Percentiles rank a stretch among this genome's conserved stretches.
Evolutionary conservation across 2,329 filamentous ascomycete genomes (phyloP).

Genomic region (Cytospora schulzeri): DNA sequence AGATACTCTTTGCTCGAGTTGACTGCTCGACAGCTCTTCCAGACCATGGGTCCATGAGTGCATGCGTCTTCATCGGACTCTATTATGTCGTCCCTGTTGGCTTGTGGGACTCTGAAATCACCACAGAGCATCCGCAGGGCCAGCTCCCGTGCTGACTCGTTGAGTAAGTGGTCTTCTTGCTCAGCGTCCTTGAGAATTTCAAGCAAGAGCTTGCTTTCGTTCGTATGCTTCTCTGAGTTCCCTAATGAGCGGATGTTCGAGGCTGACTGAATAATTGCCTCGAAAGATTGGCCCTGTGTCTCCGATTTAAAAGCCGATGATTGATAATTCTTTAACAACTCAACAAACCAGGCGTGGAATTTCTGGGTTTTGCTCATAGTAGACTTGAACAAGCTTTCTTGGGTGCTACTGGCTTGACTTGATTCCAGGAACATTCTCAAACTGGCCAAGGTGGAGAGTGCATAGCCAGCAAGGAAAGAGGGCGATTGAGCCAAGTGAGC

Average conservation of each 20-base stretch:
- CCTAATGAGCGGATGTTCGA: slow-evolving; percentile 67
- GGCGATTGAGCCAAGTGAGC: slow-evolving; percentile 65
- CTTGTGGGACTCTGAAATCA: slow-evolving; percentile 66
- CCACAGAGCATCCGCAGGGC: slow-evolving; percentile 74
- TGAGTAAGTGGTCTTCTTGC: slow-evolving; percentile 64
- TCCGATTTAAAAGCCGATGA: slow-evolving; percentile 54
- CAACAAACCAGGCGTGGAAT: slow-evolving; percentile 79
- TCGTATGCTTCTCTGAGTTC: slow-evolving; percentile 67
- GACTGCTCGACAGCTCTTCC: slow-evolving; percentile 72
- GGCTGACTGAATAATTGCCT: slow-evolving; percentile 68
- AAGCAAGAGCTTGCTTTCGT: slow-evolving; percentile 80
- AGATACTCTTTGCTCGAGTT: slow-evolving; percentile 69
- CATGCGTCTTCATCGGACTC: slow-evolving; percentile 66
- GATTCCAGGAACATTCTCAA: slow-evolving; percentile 75
- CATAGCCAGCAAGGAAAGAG: slow-evolving; percentile 79
- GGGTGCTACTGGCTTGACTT: slow-evolving; percentile 76
- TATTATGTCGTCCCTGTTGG: slow-evolving; percentile 66
- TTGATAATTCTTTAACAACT: slow-evolving; percentile 66
- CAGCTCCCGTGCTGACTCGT: slow-evolving; percentile 67
- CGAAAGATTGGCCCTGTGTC: slow-evolving; percentile 59
- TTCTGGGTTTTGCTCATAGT: slow-evolving; percentile 74
- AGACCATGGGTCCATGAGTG: slow-evolving; percentile 66
- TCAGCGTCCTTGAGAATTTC: slow-evolving; percentile 76
- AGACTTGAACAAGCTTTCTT: slow-evolving; percentile 77
- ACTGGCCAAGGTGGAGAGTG: slow-evolving; percentile 77